A percentile compares a stretch with the other conserved stretches of the same genome.
These are phyloP conservation scores for Bipolaris bicolor DNA, from an alignment of 2,329 filamentous ascomycete genomes.

Conservation along the genomic window DNA sequence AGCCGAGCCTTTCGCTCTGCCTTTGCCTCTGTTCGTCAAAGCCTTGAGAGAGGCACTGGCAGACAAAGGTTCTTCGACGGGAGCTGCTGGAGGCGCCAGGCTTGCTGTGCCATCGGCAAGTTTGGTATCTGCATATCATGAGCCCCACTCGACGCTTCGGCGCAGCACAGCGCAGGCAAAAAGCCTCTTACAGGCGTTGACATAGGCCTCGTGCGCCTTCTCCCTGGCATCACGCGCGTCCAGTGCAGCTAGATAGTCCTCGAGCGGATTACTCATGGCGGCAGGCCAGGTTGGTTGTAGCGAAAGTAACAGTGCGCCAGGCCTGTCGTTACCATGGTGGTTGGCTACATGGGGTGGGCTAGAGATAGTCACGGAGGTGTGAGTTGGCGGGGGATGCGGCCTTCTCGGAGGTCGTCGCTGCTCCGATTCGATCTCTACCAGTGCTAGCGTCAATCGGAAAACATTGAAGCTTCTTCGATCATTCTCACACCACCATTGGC, in stretches of 20 bases:
- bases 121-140: conserved; percentile 48
- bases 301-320: neutral
- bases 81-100: conserved; percentile 34
- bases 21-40: conserved; percentile 27
- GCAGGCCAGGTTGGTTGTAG: conserved; percentile 20
- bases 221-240: conserved; percentile 74
- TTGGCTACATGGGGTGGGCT: conserved; percentile 25
- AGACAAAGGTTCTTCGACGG: conserved; percentile 25
- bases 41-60: conserved; percentile 31
- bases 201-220: conserved; percentile 68
- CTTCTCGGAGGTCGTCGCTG: conserved; percentile 23
- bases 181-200: conserved; percentile 73
- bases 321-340: conserved; percentile 30
- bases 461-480: conserved; percentile 7
- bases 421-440: conserved; percentile 25
- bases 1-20: conserved; percentile 26
- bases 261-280: conserved; percentile 74
- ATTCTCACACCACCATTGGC: neutral
- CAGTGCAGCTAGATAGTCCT: conserved; percentile 79
- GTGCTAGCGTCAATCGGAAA: conserved; percentile 14
- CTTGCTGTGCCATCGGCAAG: conserved; percentile 54
- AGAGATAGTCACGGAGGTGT: conserved; percentile 15
- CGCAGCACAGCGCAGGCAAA: neutral
- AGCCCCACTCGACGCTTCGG: neutral
- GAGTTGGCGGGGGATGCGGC: conserved; percentile 16